A percentile compares a stretch with the other conserved stretches of the same genome.
Conservation (phyloP, 768 basidiomycete species). For the Mycena belliarum region DNA sequence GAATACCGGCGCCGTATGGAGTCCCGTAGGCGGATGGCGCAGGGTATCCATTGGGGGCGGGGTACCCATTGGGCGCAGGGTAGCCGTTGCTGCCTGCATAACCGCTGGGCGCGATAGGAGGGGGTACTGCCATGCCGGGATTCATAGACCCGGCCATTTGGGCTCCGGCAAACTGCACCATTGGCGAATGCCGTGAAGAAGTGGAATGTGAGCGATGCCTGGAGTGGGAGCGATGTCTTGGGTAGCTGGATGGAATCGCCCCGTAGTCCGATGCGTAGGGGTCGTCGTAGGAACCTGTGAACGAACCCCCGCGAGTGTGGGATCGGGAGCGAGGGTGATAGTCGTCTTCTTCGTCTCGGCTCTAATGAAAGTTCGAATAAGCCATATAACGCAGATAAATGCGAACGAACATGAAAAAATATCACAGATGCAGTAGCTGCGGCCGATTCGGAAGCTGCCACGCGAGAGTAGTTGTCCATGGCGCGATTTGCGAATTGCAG, state of each 20-base stretch:
- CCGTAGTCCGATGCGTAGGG: constrained; percentile 39
- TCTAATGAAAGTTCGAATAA: constrained; percentile 26
- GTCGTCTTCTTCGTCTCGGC: constrained; percentile 34
- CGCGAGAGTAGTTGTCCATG: constrained; percentile 46
- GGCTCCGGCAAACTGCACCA: constrained; percentile 26
- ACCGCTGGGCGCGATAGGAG: constrained; percentile 1
- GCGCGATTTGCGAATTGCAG: constrained; percentile 50
- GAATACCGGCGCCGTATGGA: not conserved
- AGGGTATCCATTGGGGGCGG: constrained; percentile 8
- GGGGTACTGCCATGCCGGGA: constrained; percentile 9
- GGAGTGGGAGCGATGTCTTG: constrained; percentile 19
- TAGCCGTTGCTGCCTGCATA: no score
- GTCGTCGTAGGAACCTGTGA: constrained; percentile 27
- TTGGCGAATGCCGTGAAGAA: constrained; percentile 22
- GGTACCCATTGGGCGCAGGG: no score
- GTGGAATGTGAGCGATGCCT: constrained; percentile 39
- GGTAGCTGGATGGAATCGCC: constrained; percentile 5
- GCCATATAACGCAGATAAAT: not conserved
- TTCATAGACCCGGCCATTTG: constrained; percentile 16
- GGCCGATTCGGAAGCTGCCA: constrained; percentile 61
- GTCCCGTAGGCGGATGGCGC: constrained; percentile 4
- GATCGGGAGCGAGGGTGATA: constrained; percentile 32
- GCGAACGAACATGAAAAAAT: constrained; percentile 48
- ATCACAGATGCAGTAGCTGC: constrained; percentile 66
- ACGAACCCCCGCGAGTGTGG: constrained; percentile 26